Evolutionary conservation across 2,329 filamentous ascomycete genomes (phyloP), one percentile per base, ranked within the genome.

Genomic region (Akanthomyces lecanii): DNA sequence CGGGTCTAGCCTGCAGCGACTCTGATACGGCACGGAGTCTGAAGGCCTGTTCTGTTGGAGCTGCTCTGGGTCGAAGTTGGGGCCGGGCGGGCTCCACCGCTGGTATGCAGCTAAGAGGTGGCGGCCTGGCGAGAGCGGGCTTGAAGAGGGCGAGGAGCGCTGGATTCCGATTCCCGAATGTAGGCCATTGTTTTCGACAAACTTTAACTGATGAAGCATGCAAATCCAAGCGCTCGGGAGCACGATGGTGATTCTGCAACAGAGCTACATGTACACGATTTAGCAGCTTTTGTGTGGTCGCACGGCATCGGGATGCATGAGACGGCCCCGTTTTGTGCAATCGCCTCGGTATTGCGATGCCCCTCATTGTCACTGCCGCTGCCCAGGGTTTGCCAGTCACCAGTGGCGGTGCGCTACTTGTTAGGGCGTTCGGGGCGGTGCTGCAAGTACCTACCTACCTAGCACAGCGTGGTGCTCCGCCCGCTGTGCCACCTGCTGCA

Each of bases 41-140:
- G 28, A 28, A 42, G 38, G 38, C 52, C 33, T 54, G 38, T 40
- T 16, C 52, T 42, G 38, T 40, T 16, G 25, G 54, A 36, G 54
- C 54, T 36, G 25, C 40, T 55, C 10, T 16, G 18, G 4, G 55
- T 28, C 12, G 36, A 23, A 28, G 55, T 10, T 44, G 21, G 38
- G 38, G 7, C 23, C n/a, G 10, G 38, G 16, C 30, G n/a, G 16
- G 55, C 28, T 59, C 56, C 56, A 59, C 56, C 47, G 10, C 45
- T n/a, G 45, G 21, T 45, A 61, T 61, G 59, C 59, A 48, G 50
- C 59, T 54, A 55, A 52, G 18, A 44, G 50, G 58, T 54, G 48
- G 47, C 47, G 33, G 36, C 12, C 14, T 28, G 21, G 30, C 36
- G 23, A 28, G 48, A 53, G 21, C 36, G 58, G 58, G 33, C 33